Percentiles rank a stretch among this genome's conserved stretches.
phyloP scores from a whole-genome alignment of 2,329 filamentous ascomycete species.

The Colletotrichum graminicola region DNA sequence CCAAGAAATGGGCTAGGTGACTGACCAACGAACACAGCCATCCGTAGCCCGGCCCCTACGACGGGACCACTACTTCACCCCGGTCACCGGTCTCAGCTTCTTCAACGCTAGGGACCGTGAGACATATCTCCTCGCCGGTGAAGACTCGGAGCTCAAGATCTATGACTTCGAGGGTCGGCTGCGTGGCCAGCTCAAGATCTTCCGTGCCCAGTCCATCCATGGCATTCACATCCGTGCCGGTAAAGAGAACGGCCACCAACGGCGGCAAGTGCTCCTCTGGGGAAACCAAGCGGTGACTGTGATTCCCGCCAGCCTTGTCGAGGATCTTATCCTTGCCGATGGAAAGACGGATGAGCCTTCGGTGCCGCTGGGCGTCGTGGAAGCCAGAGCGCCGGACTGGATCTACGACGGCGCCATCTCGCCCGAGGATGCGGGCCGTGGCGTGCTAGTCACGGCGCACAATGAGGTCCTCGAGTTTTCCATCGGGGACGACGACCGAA shows the following conservation, averaged over 20 bases:
- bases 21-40: constrained; percentile 8
- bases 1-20: not conserved
- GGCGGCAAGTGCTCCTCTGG: constrained; percentile 71
- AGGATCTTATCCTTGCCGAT: constrained; percentile 46
- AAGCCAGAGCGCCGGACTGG: constrained; percentile 76
- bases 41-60: constrained; percentile 37
- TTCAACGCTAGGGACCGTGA: constrained; percentile 50
- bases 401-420: constrained; percentile 76
- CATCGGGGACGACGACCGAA: constrained; percentile 46
- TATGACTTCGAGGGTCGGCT: constrained; percentile 59
- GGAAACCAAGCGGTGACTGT: constrained; percentile 72
- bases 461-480: constrained; percentile 77
- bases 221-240: constrained; percentile 68
- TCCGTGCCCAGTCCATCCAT: constrained; percentile 78
- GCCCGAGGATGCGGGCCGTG: constrained; percentile 56
- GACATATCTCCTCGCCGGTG: constrained; percentile 67
- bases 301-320: constrained; percentile 50
- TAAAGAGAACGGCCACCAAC: constrained; percentile 41
- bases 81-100: constrained; percentile 72
- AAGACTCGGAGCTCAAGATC: constrained; percentile 69
- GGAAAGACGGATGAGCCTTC: constrained; percentile 29
- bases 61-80: constrained; percentile 60
- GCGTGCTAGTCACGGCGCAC: constrained; percentile 84
- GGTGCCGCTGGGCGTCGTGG: constrained; percentile 45
- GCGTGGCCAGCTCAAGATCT: constrained; percentile 64